phyloP scores from a whole-genome alignment of 352 stramenopile genomes.

The Thalassiosira livingstoniorum region DNA sequence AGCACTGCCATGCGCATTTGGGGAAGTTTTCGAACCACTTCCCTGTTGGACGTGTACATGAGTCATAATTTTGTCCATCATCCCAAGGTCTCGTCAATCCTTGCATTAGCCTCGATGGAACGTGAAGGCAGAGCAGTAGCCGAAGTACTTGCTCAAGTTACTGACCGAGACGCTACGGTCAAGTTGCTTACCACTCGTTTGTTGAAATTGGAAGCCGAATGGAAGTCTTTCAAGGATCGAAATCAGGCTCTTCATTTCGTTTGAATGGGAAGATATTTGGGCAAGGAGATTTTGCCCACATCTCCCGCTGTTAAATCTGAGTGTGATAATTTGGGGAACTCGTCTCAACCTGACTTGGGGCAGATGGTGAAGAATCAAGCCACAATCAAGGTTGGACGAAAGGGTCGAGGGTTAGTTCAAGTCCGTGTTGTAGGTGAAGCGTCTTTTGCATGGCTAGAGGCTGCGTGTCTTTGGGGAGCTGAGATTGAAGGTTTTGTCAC shows the following conservation, averaged over 20 bases:
- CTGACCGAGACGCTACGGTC: slow-evolving; percentile 1
- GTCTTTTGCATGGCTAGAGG: slow-evolving; percentile 28
- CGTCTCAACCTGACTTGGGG: slow-evolving; percentile 6
- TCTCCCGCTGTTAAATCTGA: neutral
- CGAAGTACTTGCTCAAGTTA: neutral
- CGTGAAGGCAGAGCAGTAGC: slow-evolving; percentile 29
- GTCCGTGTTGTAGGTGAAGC: slow-evolving; percentile 4
- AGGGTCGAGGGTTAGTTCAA: slow-evolving; percentile 8
- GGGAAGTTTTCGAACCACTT: slow-evolving; percentile 18
- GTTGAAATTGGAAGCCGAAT: neutral
- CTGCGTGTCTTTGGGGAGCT: slow-evolving; percentile 4
- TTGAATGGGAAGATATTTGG: neutral
- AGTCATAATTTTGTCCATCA: slow-evolving; percentile 22
- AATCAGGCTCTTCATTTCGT: slow-evolving; percentile 2
- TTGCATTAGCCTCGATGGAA: slow-evolving; percentile 36
- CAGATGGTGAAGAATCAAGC: slow-evolving; percentile 22
- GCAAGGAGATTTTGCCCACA: neutral
- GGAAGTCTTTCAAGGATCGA: neutral
- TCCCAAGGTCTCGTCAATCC: slow-evolving; percentile 25
- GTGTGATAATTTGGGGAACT: neutral
- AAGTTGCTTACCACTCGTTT: slow-evolving; percentile 9
- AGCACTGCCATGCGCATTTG: slow-evolving; percentile 22
- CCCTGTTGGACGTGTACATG: slow-evolving; percentile 25
- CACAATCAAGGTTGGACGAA: slow-evolving; percentile 1
- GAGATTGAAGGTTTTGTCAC: slow-evolving; percentile 16